These are phyloP conservation scores for Starmerella cellae DNA, from an alignment of 805 yeast genomes.

Conservation along the genomic window DNA sequence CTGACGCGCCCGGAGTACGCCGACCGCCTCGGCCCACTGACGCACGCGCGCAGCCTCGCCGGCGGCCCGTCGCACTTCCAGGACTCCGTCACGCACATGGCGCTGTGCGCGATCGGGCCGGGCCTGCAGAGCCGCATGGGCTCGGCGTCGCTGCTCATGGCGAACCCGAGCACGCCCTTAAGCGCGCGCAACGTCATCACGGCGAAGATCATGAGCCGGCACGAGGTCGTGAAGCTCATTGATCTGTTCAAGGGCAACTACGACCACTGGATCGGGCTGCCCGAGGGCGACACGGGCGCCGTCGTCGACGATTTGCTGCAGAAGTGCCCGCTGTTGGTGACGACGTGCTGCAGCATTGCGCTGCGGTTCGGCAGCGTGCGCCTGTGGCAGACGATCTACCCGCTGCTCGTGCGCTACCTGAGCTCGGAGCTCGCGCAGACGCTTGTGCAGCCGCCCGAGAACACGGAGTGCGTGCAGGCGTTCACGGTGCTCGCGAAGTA, in stretches of 20 bases:
- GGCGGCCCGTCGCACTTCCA: slow-evolving; percentile 7
- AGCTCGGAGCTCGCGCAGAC: slow-evolving; percentile 37
- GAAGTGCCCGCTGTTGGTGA: slow-evolving; percentile 49
- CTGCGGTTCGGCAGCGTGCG: slow-evolving; percentile 38
- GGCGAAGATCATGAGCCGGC: slow-evolving; percentile 36
- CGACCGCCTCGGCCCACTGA: no score
- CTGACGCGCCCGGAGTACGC: no score
- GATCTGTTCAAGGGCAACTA: slow-evolving; percentile 50
- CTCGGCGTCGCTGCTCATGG: slow-evolving; percentile 5
- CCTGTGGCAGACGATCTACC: slow-evolving; percentile 33
- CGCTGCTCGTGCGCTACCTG: slow-evolving; percentile 35
- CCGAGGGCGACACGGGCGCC: slow-evolving; percentile 37
- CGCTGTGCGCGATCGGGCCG: slow-evolving; percentile 4
- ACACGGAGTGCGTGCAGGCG: slow-evolving; percentile 54
- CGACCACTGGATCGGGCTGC: slow-evolving; percentile 69
- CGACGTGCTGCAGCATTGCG: slow-evolving; percentile 51
- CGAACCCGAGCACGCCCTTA: slow-evolving; percentile 1
- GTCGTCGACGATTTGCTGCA: slow-evolving; percentile 36
- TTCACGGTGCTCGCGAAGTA: slow-evolving; percentile 53
- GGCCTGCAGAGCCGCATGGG: slow-evolving; percentile 1
- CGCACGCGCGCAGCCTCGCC: neutral
- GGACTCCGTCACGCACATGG: slow-evolving; percentile 4
- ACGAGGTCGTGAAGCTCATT: slow-evolving; percentile 39
- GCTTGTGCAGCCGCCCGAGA: slow-evolving; percentile 33
- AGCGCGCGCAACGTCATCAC: slow-evolving; percentile 32